These are phyloP conservation scores for Omphalea diandra DNA, from an alignment of 441 rosid species.

Conservation along the genomic window DNA sequence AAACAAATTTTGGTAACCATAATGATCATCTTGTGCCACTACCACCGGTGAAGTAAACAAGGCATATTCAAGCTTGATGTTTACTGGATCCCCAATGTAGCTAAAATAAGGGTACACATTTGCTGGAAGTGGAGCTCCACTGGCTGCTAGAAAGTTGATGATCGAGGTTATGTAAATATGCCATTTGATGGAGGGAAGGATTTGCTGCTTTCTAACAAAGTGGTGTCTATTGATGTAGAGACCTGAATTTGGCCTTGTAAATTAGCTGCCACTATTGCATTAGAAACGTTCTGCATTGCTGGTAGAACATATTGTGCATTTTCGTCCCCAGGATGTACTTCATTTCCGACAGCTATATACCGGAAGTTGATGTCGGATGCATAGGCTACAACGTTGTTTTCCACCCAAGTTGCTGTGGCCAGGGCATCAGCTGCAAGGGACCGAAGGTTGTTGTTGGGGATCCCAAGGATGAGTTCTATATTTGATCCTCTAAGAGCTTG, in stretches of 20 bases:
- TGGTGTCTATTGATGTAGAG: slow-evolving; percentile 34
- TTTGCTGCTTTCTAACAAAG: slow-evolving; percentile 8
- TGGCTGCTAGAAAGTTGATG: slow-evolving; percentile 27
- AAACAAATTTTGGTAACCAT: slow-evolving; percentile 40
- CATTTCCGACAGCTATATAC: slow-evolving; percentile 44
- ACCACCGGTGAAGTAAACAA: slow-evolving; percentile 27
- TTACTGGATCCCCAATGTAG: slow-evolving; percentile 9
- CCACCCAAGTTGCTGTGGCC: slow-evolving; percentile 36
- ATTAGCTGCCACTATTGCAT: slow-evolving; percentile 30
- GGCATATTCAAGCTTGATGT: slow-evolving; percentile 35
- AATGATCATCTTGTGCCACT: slow-evolving; percentile 31
- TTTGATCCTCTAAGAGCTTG: slow-evolving; percentile 42
- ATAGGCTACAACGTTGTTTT: slow-evolving; percentile 27
- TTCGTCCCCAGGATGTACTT: slow-evolving; percentile 24
- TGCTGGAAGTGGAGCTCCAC: slow-evolving; percentile 40
- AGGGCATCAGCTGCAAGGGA: slow-evolving; percentile 22
- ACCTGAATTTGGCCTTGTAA: slow-evolving; percentile 38
- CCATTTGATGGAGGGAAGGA: slow-evolving; percentile 40
- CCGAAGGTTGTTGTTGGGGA: slow-evolving; percentile 27
- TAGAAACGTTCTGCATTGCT: slow-evolving; percentile 33
- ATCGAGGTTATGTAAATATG: slow-evolving; percentile 34
- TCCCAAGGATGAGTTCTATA: slow-evolving; percentile 40
- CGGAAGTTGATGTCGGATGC: slow-evolving; percentile 28
- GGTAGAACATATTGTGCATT: slow-evolving; percentile 27
- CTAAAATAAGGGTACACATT: slow-evolving; percentile 49